Evolutionary conservation across 179 eudicot species (phyloP), one percentile per base, ranked within the genome.

Genomic region (Vitellaria paradoxa): DNA sequence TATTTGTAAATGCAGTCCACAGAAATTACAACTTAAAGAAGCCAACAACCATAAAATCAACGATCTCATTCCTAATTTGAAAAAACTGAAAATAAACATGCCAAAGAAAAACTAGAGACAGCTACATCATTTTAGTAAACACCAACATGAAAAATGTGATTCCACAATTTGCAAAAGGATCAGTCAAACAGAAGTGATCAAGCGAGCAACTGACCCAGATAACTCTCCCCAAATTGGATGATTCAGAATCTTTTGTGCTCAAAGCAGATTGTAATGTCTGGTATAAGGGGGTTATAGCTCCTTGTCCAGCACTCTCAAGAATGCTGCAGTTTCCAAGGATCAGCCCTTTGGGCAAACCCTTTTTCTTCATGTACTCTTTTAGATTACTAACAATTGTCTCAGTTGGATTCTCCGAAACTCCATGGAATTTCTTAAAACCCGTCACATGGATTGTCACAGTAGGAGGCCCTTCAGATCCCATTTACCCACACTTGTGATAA

Each of bases 391-490:
- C 99, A 72, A 92, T 92, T 7, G 88, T 90, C 85, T 96, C 96
- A 0, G 98, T 96, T 47, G 99, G 99, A 89, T 96, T 96, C 78
- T 90, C 99, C 10, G 97, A 88, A 82, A 96, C 98, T 73, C 99
- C 99, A 82, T 92, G 97, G 65, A 96, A 93, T 76, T 87, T 93
- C 85, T 93, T 93, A 72, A 96, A 96, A 37, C 99, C 99, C 0
- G 99, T 96, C 77, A 93, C 92, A 68, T 96, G 96, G 82, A 96
- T 80, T 20, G 88, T 91, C 55, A 91, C 89, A 53, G 89, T 73
- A 57, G 94, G 82, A 80, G 93, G 96, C 81, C 94, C 97, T 88
- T 96, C 98, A 68, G 99, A 96, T 76, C 98, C 99, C 99, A 96
- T 96, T 76, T 76, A 82, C 74, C 69, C 78, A 81, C 75, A 72